Conservation (phyloP, 2,329 filamentous ascomycete genomes). For the Aspergillus fijiensis region DNA sequence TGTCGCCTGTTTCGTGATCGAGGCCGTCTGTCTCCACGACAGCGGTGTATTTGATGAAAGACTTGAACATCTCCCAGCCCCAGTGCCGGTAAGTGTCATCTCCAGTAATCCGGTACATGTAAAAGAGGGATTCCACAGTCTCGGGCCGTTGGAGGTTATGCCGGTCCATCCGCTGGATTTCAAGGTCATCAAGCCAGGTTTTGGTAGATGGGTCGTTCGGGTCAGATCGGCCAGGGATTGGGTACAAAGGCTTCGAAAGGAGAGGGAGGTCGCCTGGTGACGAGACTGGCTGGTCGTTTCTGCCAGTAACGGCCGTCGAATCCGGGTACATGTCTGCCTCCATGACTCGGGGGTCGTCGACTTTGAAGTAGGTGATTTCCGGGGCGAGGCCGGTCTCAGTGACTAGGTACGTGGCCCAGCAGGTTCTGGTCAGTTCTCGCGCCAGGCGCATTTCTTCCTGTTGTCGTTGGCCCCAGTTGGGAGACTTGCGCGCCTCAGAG, state of each 20-base stretch:
- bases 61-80: slow-evolving; percentile 98
- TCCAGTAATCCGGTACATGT: slow-evolving; percentile 98
- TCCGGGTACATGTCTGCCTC: slow-evolving; percentile 40
- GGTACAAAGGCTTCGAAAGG: slow-evolving; percentile 37
- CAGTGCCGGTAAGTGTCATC: slow-evolving; percentile 87
- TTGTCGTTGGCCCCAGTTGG: slow-evolving; percentile 73
- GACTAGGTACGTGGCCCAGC: slow-evolving; percentile 94
- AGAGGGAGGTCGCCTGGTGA: slow-evolving; percentile 30
- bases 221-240: slow-evolving; percentile 10
- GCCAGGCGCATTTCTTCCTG: slow-evolving; percentile 87
- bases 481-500: slow-evolving; percentile 68
- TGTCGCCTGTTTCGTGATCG: slow-evolving; percentile 11
- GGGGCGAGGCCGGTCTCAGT: slow-evolving; percentile 89
- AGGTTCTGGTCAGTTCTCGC: slow-evolving; percentile 89
- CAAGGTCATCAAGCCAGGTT: slow-evolving; percentile 73
- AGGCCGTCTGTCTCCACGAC: slow-evolving; percentile 63
- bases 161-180: slow-evolving; percentile 75
- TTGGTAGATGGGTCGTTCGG: slow-evolving; percentile 22
- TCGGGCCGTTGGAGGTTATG: slow-evolving; percentile 96
- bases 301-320: slow-evolving; percentile 29
- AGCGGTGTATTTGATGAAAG: slow-evolving; percentile 81
- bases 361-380: slow-evolving; percentile 89
- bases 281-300: slow-evolving; percentile 28
- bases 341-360: slow-evolving; percentile 64
- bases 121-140: slow-evolving; percentile 93